Evolutionary conservation across 805 yeast species (phyloP).

Genomic region (Ogataea thermomethanolica): DNA sequence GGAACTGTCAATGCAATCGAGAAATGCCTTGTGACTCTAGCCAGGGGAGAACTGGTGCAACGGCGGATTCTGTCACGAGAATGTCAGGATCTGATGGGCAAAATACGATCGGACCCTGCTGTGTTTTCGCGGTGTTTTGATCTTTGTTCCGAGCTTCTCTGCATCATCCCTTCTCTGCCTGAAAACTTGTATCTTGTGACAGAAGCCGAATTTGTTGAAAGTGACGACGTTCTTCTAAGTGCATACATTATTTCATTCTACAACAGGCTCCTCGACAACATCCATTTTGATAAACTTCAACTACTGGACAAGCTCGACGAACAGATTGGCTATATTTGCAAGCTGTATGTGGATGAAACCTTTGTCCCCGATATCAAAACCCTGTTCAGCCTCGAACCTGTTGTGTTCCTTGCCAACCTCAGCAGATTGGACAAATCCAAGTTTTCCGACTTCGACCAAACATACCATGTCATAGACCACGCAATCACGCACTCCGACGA

Average conservation of each 20-base stretch:
- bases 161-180: conserved; percentile 25
- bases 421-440: conserved; percentile 15
- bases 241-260: conserved; percentile 32
- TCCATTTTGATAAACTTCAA: conserved; percentile 3
- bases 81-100: conserved; percentile 19
- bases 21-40: conserved; percentile 20
- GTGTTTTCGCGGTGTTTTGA: conserved; percentile 32
- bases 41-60: conserved; percentile 31
- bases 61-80: conserved; percentile 29
- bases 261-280: conserved; percentile 22
- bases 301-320: conserved; percentile 19
- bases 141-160: conserved; percentile 28
- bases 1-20: conserved; percentile 24
- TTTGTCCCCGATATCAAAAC: conserved; percentile 24
- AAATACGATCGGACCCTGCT: conserved; percentile 25
- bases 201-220: conserved; percentile 18
- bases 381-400: conserved; percentile 24
- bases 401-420: conserved; percentile 17
- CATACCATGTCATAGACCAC: conserved; percentile 22
- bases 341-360: conserved; percentile 25
- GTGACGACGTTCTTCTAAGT: conserved; percentile 31
- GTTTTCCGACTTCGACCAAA: conserved; percentile 24
- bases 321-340: conserved; percentile 23
- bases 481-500: conserved; percentile 11
- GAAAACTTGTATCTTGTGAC: conserved; percentile 24